phyloP scores from a whole-genome alignment of 805 yeast species.

The Saturnispora gosingensis region DNA sequence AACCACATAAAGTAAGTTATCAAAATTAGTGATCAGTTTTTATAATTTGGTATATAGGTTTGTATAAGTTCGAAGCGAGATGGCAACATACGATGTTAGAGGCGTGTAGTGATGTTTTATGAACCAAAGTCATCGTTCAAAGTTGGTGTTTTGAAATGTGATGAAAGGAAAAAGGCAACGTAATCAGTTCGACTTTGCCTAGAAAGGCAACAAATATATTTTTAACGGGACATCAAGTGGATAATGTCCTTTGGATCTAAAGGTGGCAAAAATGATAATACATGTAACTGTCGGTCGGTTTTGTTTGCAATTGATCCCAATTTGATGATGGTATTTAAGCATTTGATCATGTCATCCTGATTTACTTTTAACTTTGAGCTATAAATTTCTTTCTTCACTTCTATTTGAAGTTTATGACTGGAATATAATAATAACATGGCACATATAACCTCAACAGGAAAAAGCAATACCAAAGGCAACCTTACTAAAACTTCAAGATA shows the following conservation, averaged over 20 bases:
- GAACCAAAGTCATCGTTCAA: not conserved
- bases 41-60: not conserved
- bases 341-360: slow-evolving; percentile 17
- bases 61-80: not conserved
- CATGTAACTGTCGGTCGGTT: slow-evolving; percentile 20
- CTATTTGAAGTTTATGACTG: slow-evolving; percentile 16
- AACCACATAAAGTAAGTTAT: not conserved
- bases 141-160: not conserved
- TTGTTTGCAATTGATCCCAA: slow-evolving; percentile 14
- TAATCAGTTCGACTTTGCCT: not conserved
- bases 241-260: slow-evolving; percentile 6
- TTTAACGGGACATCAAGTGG: not conserved
- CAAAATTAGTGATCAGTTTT: not conserved
- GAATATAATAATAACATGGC: slow-evolving; percentile 19
- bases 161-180: not conserved
- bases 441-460: slow-evolving; percentile 18
- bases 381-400: slow-evolving; percentile 15
- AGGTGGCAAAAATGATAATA: slow-evolving; percentile 18
- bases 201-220: not conserved
- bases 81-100: not conserved
- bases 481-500: slow-evolving; percentile 23
- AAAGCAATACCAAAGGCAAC: slow-evolving; percentile 23
- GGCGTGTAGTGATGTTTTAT: not conserved
- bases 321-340: slow-evolving; percentile 18
- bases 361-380: slow-evolving; percentile 11